Evolutionary conservation across 2,329 filamentous ascomycete genomes (phyloP), one percentile per base, ranked within the genome.

Genomic region (Beauveria sp.): DNA sequence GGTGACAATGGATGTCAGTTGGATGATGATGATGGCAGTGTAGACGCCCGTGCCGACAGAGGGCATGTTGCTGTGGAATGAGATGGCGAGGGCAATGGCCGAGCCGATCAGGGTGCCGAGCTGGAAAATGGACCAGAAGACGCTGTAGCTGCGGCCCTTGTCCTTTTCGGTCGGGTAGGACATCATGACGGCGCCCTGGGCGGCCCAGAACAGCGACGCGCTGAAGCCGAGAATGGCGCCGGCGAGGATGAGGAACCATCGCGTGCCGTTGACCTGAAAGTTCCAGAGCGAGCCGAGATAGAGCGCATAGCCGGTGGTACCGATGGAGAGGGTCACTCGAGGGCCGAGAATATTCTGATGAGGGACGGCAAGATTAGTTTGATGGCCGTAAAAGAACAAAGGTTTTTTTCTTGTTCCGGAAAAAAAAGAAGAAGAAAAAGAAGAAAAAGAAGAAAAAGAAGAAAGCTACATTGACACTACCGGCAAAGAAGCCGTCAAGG

Each of bases 41-140:
- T 70, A 71, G 2, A 68, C 66, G 18, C 65, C 67, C 34, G 66
- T 67, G 6, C 66, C 66, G 10, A 71, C 69, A 12, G 64, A 62
- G 18, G 67, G 63, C 22, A 66, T 48, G 28, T 55, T 64, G 18
- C 62, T 65, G 55, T 65, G 10, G 16, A 63, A 64, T 53, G 66
- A 59, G 38, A 68, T 68, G 38, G 65, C 67, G 12, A 69, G 64
- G 14, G 69, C 65, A 50, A 71, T 68, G 62, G 67, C 66, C 10
- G 86, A 84, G 65, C 91, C 91, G 73, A 95, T 89, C 63, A 95
- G 90, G 68, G 86, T 90, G 67, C 91, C 91, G 57, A 92, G 72
- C 74, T 95, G 95, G 81, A 95, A 96, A 70, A 96, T 92, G 72
- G 90, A 85, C 91, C 91, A 96, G 76, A 95, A 95, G 76, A 85